Evolutionary conservation across 2,329 filamentous ascomycete genomes (phyloP), one percentile per base, ranked within the genome.

Genomic region (Ilyonectria mors-panacis): DNA sequence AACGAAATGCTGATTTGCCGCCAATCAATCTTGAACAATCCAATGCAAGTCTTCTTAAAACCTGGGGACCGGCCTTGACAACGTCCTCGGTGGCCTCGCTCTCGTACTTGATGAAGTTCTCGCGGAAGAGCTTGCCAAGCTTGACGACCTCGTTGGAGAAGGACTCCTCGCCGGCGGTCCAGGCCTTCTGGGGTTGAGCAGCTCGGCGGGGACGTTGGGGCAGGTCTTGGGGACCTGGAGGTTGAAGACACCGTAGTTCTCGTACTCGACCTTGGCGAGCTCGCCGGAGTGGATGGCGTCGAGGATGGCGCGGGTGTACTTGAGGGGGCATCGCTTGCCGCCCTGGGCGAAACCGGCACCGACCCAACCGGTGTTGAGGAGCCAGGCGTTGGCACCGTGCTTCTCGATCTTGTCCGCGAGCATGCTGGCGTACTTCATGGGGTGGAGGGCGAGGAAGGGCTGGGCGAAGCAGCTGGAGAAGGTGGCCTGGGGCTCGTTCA

Each of bases 391-490:
- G 84, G 94, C 92, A 78, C 94, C 93, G 91, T 99, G 94, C 76
- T 94, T 83, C 79, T 95, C 90, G 80, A 99, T 99, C 92, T 98
- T 98, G 82, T 98, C 94, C 42, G 96, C 96, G 69, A 99, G 89
- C 96, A 99, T 99, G 87, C 92, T 92, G 76, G 96, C 96, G 85
- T 99, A 99, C 83, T 94, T 93, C 96, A 99, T 99, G 77, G 96
- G 96, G 89, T 99, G 96, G 66, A 99, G 92, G 47, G 96, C 96
- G 78, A 99, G 87, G 94, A 99, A 99, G 70, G 96, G 96, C 86
- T 99, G 96, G 63, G 96, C 96, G 85, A 99, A 99, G 91, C 96
- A 99, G 59, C 95, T 97, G 28, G 95, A 98, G 91, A 99, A 99
- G 78, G 96, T 99, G 26, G 96, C 96, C 85, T 98, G 94, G 72